phyloP scores from a whole-genome alignment of 352 stramenopile species.

The Halophytophthora polymorphica region DNA sequence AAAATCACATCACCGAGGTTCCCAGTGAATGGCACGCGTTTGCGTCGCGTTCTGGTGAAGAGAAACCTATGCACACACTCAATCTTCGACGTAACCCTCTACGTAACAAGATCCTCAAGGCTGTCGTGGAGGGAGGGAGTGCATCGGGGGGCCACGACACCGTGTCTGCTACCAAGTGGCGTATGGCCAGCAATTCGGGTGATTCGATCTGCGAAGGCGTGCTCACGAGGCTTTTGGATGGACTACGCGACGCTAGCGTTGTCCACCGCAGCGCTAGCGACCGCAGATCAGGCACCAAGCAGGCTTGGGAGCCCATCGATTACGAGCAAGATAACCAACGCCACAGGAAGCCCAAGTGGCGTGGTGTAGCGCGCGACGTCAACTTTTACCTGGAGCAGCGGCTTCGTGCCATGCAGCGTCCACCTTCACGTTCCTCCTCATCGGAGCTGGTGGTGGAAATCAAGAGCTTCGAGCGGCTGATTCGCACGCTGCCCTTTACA shows the following conservation, averaged over 20 bases:
- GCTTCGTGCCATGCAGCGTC: constrained; percentile 22
- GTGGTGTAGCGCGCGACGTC: constrained; percentile 43
- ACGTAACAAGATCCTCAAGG: constrained; percentile 21
- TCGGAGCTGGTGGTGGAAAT: constrained; percentile 19
- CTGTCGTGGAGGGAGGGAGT: constrained; percentile 24
- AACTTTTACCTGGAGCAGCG: constrained; percentile 37
- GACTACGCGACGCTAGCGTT: constrained; percentile 27
- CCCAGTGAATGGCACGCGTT: constrained; percentile 54
- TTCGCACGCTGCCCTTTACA: constrained; percentile 34
- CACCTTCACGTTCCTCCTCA: not conserved
- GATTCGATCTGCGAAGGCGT: constrained; percentile 39
- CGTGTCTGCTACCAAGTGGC: constrained; percentile 1
- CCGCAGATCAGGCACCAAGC: constrained; percentile 1
- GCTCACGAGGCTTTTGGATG: constrained; percentile 50
- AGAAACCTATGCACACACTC: constrained; percentile 37
- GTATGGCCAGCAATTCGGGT: constrained; percentile 10
- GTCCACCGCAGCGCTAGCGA: constrained; percentile 3
- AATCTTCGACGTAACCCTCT: constrained; percentile 47
- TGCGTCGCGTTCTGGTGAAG: constrained; percentile 17
- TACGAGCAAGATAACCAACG: constrained; percentile 18
- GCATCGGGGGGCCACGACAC: constrained; percentile 4
- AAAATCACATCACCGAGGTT: constrained; percentile 44
- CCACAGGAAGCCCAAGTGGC: constrained; percentile 31
- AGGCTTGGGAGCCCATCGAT: constrained; percentile 20
- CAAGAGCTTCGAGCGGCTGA: constrained; percentile 37